A percentile compares a stretch with the other conserved stretches of the same genome.
Evolutionary conservation across 805 yeast genomes (phyloP).

Genomic region (Hanseniaspora lindneri): DNA sequence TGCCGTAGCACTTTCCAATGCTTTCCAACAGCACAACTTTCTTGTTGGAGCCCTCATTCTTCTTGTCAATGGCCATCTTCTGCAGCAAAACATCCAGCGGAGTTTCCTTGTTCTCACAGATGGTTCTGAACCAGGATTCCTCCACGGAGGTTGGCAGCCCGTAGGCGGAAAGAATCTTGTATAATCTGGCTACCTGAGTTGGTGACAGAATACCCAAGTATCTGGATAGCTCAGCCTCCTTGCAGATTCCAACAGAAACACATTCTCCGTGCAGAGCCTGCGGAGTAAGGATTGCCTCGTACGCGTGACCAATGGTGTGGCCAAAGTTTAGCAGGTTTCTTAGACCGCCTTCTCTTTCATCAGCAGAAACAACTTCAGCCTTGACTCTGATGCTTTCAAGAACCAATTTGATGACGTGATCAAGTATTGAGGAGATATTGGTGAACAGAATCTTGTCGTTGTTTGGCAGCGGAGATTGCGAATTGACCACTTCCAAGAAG

Average conservation of each 20-base stretch:
- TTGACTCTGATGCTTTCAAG: slow-evolving; percentile 78
- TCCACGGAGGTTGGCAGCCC: slow-evolving; percentile 70
- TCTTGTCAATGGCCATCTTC: slow-evolving; percentile 92
- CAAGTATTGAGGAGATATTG: slow-evolving; percentile 56
- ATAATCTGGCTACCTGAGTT: slow-evolving; percentile 81
- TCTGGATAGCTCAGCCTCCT: slow-evolving; percentile 91
- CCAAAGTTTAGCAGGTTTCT: slow-evolving; percentile 90
- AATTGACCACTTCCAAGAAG: slow-evolving; percentile 57
- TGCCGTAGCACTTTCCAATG: slow-evolving; percentile 83
- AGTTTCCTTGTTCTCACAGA: slow-evolving; percentile 57
- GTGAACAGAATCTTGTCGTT: slow-evolving; percentile 40
- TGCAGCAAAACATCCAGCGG: slow-evolving; percentile 64
- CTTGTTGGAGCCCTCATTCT: slow-evolving; percentile 85
- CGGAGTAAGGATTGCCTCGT: slow-evolving; percentile 94
- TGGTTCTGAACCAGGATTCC: slow-evolving; percentile 58
- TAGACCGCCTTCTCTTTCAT: slow-evolving; percentile 90
- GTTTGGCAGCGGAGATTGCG: slow-evolving; percentile 21
- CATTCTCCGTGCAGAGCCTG: slow-evolving; percentile 96
- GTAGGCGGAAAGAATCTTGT: slow-evolving; percentile 73
- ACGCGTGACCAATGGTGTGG: slow-evolving; percentile 95
- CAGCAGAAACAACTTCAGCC: slow-evolving; percentile 85
- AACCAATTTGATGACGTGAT: slow-evolving; percentile 67
- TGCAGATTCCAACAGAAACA: slow-evolving; percentile 92
- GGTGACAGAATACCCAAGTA: slow-evolving; percentile 81
- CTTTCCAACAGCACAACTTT: slow-evolving; percentile 71